Evolutionary conservation across 306 rosid genomes (phyloP), one percentile per base, ranked within the genome.

Genomic region (Calophaca sinica): DNA sequence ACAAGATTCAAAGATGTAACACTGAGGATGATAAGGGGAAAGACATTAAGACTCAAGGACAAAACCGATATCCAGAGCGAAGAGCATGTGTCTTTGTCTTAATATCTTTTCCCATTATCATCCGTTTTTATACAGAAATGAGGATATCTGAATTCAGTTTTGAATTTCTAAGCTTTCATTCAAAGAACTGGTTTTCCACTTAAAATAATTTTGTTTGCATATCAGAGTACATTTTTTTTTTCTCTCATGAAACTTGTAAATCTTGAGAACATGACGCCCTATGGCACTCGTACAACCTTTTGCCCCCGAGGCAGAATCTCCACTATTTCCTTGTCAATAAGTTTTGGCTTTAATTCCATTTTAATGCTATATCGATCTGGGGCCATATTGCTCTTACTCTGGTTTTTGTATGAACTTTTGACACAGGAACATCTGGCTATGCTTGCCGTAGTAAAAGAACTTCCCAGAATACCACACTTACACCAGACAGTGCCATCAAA

Each of bases 401-500:
- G 33, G 65, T 81, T 63, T 75, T 66, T 42, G 3, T 67, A 62
- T 57, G 60, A 82, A 82, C 76, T 46, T 75, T 45, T 75, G 68
- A 35, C 68, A 52, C 84, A 55, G 88, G 49, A 73, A 72, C 74
- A 36, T 50, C 79, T n/a, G 54, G 60, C 42, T 70, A 15, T 77
- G 67, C 75, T 49, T 54, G 73, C 57, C 49, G 51, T 62, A 72
- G 80, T 61, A 62, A 71, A 62, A 80, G 36, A 81, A 41, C 50
- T 48, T 73, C 81, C 32, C 82, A 76, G 44, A 73, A 83, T 68
- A 62, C 70, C 35, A 84, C 88, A 64, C 73, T 75, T 33, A 81
- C 90, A 36, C 87, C 85, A 12, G 82, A 83, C 33, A 83, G 78
- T 79, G 70, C 58, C 51, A n/a, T 10, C 52, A 71, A 66, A 42